Percentiles rank a stretch among this genome's conserved stretches.
Conservation (phyloP, 1,139 yeast genomes). For the Magnusiomyces tetraspermus region DNA sequence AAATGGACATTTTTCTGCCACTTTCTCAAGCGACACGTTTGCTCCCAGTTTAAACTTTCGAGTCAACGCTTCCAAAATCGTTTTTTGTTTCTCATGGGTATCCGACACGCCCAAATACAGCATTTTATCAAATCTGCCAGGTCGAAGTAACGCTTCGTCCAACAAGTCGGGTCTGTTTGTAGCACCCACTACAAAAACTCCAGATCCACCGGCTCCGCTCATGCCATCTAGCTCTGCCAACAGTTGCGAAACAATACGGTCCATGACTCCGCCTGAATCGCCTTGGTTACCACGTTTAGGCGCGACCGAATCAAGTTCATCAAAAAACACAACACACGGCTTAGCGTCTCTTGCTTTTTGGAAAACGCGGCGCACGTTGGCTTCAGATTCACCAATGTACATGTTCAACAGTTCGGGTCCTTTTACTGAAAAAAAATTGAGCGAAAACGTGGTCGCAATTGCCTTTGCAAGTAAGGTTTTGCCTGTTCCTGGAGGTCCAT, state of each 20-base stretch:
- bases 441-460: conserved; percentile 86
- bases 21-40: conserved; percentile 47
- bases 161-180: conserved; percentile 90
- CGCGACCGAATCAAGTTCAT: conserved; percentile 94
- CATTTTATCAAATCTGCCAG: conserved; percentile 95
- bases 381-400: conserved; percentile 98
- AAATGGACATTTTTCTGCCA: conserved; percentile 71
- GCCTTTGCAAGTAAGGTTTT: conserved; percentile 92
- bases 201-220: conserved; percentile 81
- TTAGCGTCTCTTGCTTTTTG: conserved; percentile 92
- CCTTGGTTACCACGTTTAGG: conserved; percentile 98
- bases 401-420: conserved; percentile 92
- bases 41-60: conserved; percentile 60
- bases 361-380: conserved; percentile 88
- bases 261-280: conserved; percentile 98
- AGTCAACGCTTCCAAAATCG: conserved; percentile 79
- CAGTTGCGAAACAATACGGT: conserved; percentile 88
- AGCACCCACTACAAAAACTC: conserved; percentile 95
- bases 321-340: conserved; percentile 95
- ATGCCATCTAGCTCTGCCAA: conserved; percentile 93
- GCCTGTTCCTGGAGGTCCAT: conserved; percentile 99
- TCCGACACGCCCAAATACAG: conserved; percentile 87
- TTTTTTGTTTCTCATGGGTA: conserved; percentile 78
- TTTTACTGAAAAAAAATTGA: conserved; percentile 89
- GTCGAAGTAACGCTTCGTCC: conserved; percentile 88